Evolutionary conservation across 768 basidiomycete genomes (phyloP).

Genomic region (Ephemerocybe angulata): DNA sequence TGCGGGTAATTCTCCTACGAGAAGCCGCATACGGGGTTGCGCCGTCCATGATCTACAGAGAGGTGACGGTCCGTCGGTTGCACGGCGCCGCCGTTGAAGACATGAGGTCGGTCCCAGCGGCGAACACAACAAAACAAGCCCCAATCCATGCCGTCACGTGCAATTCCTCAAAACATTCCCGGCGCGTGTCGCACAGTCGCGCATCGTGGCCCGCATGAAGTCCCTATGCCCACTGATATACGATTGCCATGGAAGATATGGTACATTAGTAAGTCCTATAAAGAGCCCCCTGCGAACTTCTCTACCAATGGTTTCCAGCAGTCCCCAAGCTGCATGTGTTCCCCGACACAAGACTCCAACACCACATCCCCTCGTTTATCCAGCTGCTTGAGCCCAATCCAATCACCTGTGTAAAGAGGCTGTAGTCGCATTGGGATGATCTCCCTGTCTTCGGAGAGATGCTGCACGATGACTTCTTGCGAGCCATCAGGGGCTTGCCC

Average conservation of each 20-base stretch:
- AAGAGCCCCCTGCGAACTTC: slow-evolving; percentile 35
- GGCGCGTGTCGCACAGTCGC: too few species aligned
- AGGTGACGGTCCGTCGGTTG: not conserved
- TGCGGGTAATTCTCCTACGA: slow-evolving; percentile 8
- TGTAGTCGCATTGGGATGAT: slow-evolving; percentile 73
- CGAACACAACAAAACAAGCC: not conserved
- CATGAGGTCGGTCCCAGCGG: not conserved
- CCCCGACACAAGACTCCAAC: slow-evolving; percentile 62
- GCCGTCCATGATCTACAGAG: slow-evolving; percentile 25
- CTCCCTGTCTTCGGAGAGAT: slow-evolving; percentile 3
- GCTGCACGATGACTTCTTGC: not conserved
- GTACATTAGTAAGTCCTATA: not conserved
- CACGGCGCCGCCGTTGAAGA: slow-evolving; percentile 6
- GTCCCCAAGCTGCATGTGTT: slow-evolving; percentile 68
- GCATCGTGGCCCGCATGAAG: too few species aligned
- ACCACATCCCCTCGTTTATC: slow-evolving; percentile 63
- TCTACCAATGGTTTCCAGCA: slow-evolving; percentile 59
- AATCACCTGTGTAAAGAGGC: slow-evolving; percentile 71
- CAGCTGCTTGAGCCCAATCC: slow-evolving; percentile 72
- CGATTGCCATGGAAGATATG: too few species aligned
- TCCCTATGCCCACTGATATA: too few species aligned
- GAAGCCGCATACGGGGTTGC: slow-evolving; percentile 29
- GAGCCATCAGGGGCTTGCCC: not conserved
- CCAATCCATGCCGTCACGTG: not conserved
- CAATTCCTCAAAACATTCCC: too few species aligned